phyloP scores from a whole-genome alignment of 306 rosid genomes.

The Vigna hirtella region DNA sequence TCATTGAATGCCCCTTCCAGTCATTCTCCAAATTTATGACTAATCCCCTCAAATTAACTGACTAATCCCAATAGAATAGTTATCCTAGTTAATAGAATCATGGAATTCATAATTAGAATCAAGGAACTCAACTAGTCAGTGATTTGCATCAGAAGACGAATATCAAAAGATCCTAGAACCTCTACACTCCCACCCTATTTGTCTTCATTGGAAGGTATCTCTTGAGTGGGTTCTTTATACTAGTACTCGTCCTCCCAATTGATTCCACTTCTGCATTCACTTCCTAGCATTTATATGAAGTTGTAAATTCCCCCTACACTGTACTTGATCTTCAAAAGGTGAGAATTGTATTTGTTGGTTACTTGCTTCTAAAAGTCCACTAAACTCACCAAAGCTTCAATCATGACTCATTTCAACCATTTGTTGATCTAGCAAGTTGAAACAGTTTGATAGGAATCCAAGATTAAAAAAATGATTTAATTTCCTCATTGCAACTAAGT shows the following conservation, averaged over 20 bases:
- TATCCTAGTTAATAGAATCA: neutral
- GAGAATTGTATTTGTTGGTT: neutral
- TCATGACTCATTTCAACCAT: neutral
- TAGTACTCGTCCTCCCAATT: neutral
- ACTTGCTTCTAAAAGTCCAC: neutral
- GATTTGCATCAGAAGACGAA: neutral
- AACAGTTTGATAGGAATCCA: neutral
- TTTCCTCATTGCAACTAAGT: neutral
- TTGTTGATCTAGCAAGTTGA: neutral
- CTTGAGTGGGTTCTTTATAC: too few species aligned
- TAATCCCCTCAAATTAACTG: neutral
- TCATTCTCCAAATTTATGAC: neutral
- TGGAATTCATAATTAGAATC: neutral
- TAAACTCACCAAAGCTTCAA: neutral
- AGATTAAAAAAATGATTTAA: neutral
- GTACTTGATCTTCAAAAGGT: neutral
- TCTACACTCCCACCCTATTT: neutral
- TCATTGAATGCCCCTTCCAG: neutral
- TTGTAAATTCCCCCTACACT: neutral
- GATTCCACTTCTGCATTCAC: neutral
- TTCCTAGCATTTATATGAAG: neutral
- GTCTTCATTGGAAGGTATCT: too few species aligned
- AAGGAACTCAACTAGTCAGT: neutral
- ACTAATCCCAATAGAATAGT: too few species aligned
- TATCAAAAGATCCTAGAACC: neutral